Evolutionary conservation across 73 alveolate genomes (phyloP), one percentile per base, ranked within the genome.

Genomic region (Symbiodinium pilosum): DNA sequence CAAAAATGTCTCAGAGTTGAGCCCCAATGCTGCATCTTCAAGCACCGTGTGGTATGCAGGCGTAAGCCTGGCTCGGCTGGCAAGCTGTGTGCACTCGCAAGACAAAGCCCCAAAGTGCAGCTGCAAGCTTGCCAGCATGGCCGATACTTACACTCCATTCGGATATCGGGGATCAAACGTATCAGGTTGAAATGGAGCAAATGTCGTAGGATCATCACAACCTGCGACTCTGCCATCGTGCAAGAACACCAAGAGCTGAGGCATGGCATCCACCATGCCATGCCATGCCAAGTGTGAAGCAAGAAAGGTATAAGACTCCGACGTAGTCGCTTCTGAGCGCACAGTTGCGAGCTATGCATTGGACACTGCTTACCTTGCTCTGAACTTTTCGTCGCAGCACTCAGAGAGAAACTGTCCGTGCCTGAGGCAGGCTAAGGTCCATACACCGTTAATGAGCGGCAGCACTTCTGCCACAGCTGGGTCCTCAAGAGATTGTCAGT

Each of bases 11-110:
- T 26, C 8, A 59, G 30, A 14, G 30, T 16, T 34, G 36, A 4
- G 77, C 85, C 85, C 85, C 44, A 16, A 8, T 38, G 73, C 95
- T 43, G 34, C 34, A 56, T 89, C 95, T 41, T 64, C 95, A 56
- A 89, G 95, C 24, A 89, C 95, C 26, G 73, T 68, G 87, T 89
- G 95, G 95, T 89, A 89, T 38, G 86, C 87, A 16, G 95, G 95
- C 34, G 95, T 68, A 47, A 89, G 71, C 51, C 95, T 68, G 93
- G 20, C 2, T 20, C 14, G 59, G 14, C 6, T 47, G 59, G 14
- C 59, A 47, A 14, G 59, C 59, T 47, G 59, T 14, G 6, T 14
- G 59, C n/a, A n/a, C n/a, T n/a, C n/a, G n/a, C n/a, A n/a, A n/a
- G n/a, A n/a, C n/a, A n/a, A n/a, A n/a, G n/a, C n/a, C n/a, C n/a